phyloP scores from a whole-genome alignment of 345 rosid species.

The Brassica nigra region DNA sequence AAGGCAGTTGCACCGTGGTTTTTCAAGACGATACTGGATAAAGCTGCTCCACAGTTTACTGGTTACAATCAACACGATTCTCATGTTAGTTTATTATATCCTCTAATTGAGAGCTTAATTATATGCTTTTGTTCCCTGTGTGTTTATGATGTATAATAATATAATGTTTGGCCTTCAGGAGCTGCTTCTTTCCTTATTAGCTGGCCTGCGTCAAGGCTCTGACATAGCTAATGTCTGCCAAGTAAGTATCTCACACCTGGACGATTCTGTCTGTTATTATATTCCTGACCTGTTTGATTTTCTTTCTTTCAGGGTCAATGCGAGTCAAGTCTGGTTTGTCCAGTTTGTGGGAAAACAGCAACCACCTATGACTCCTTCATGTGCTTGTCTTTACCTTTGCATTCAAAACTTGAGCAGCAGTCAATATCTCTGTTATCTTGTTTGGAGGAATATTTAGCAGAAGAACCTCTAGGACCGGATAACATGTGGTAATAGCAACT shows the following conservation, averaged over 20 bases:
- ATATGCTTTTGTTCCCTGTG: background rate
- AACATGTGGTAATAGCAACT: slow-evolving; percentile 78
- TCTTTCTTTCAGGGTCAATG: slow-evolving; percentile 79
- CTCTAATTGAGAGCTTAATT: too few relatives aligned
- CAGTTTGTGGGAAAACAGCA: slow-evolving; percentile 75
- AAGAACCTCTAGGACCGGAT: slow-evolving; percentile 94
- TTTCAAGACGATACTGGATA: too few relatives aligned
- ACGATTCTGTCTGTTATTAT: background rate
- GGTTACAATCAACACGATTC: background rate
- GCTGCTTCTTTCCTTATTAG: slow-evolving; percentile 83
- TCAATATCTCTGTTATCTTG: slow-evolving; percentile 82
- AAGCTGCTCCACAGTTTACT: too few relatives aligned
- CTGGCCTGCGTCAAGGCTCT: slow-evolving; percentile 94
- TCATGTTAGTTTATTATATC: background rate
- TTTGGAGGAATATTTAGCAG: slow-evolving; percentile 87
- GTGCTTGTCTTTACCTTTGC: slow-evolving; percentile 91
- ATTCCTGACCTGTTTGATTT: background rate
- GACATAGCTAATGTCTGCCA: slow-evolving; percentile 91
- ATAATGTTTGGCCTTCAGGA: slow-evolving; percentile 48
- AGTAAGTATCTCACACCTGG: slow-evolving; percentile 45
- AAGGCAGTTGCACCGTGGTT: too few relatives aligned
- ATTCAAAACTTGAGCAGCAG: slow-evolving; percentile 58
- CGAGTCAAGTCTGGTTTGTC: slow-evolving; percentile 93
- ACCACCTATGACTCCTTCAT: slow-evolving; percentile 94
- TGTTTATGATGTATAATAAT: slow-evolving; percentile 4